Base-by-base conservation (phyloP, 176 grass and related monocot species). In the Oryza brachyantha region DNA sequence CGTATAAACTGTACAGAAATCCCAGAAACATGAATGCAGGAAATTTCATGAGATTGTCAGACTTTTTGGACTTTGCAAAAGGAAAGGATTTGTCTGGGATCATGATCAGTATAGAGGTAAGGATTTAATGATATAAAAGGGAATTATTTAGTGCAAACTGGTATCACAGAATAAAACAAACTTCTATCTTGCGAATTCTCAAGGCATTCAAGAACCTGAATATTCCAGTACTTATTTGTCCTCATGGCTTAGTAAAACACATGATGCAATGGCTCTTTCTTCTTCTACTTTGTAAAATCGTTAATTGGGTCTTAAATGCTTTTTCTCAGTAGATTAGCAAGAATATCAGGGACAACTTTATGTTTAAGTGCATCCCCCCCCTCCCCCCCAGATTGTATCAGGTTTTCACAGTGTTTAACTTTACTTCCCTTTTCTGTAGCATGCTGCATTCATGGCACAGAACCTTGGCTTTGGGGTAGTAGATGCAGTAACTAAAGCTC, bases 21-120 rank as follows among this genome's bases (percentile, higher is more conserved):
- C 96, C 92, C 13, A 83, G 77, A 78, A 83, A 89, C 69, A 77
- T 4, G 35, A 94, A 94, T 58, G 77, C 71, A 5, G 92, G 92
- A 70, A 98, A 40, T 43, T 98, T 85, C 84, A 94, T 85, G 89
- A 93, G 68, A 81, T 75, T 98, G 38, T 90, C 87, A 42, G 96
- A 98, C 58, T 98, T 98, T 74, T 81, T 98, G 77, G 35, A 54
- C 26, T 98, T 93, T 73, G 71, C 92, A 42, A 91, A 94, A 72
- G 86, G 22, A 27, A 87, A 89, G 66, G 80, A 90, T 78, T 68
- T 94, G 46, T 73, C 81, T 10, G 90, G 90, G 68, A 79, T 98
- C 81, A 73, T 98, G 90, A 87, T 98, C 77, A 92, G 10, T 21
- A 66, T 98, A 80, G 90, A 98, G 92, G 96, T 98, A 88, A 94